phyloP scores from a whole-genome alignment of 257 asterid genomes.

The Galeopsis tetrahit region DNA sequence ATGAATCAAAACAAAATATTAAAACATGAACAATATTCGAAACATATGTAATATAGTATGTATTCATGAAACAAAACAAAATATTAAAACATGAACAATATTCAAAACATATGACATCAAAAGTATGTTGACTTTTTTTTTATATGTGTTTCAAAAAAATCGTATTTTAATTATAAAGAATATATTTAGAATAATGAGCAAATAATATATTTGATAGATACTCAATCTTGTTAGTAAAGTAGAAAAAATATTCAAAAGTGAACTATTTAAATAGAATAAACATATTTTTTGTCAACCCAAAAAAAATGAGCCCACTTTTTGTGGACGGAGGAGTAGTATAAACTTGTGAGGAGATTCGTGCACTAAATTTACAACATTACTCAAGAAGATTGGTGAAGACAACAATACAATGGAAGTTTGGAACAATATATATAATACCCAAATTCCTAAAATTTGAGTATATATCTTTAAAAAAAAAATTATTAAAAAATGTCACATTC shows the following conservation, averaged over 20 bases:
- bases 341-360: neutral
- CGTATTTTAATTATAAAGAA: too few relatives aligned
- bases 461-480: neutral
- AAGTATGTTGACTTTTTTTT: too few relatives aligned
- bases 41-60: neutral
- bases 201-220: too few relatives aligned
- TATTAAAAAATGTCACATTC: conserved; percentile 1
- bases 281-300: too few relatives aligned
- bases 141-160: too few relatives aligned
- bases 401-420: neutral
- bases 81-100: neutral
- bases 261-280: too few relatives aligned
- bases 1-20: neutral
- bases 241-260: too few relatives aligned
- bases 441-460: conserved; percentile 21
- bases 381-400: conserved; percentile 9
- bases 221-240: too few relatives aligned
- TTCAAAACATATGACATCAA: neutral
- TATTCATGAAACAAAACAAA: neutral
- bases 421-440: conserved; percentile 3
- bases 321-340: too few relatives aligned
- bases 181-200: too few relatives aligned
- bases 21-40: neutral
- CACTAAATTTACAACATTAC: conserved; percentile 8
- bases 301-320: too few relatives aligned